phyloP scores from a whole-genome alignment of 2,329 filamentous ascomycete species.

The Neospermospora avenae region DNA sequence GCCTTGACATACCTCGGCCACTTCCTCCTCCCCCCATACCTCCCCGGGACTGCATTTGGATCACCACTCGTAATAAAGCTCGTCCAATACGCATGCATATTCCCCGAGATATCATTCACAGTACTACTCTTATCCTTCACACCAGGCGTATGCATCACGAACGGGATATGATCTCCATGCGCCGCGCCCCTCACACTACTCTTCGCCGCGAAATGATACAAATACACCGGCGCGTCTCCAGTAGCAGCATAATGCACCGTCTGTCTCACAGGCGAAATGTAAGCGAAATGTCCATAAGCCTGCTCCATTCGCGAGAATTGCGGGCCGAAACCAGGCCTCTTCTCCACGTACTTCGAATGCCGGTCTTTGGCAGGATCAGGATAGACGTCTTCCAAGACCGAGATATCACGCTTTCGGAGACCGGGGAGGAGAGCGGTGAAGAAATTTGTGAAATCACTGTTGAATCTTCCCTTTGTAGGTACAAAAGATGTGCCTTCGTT shows the following conservation, averaged over 20 bases:
- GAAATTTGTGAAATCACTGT: constrained; percentile 55
- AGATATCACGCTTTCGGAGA: constrained; percentile 50
- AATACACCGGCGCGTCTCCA: constrained; percentile 41
- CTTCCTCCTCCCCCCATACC: constrained; percentile 14
- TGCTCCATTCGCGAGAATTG: constrained; percentile 58
- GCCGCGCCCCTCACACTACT: constrained; percentile 34
- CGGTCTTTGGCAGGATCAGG: constrained; percentile 50
- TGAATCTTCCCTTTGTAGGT: constrained; percentile 44
- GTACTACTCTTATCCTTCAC: constrained; percentile 10
- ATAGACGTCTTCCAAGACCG: constrained; percentile 56
- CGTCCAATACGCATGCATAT: constrained; percentile 35
- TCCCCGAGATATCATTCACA: constrained; percentile 21
- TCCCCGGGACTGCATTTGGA: constrained; percentile 30
- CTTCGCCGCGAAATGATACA: constrained; percentile 59
- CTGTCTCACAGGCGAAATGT: constrained; percentile 61
- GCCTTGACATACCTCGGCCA: constrained; percentile 26
- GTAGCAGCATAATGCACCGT: constrained; percentile 46
- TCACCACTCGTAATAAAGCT: constrained; percentile 34
- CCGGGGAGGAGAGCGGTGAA: constrained; percentile 60
- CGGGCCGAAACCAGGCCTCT: constrained; percentile 41
- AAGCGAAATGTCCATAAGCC: constrained; percentile 62
- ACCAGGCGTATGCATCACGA: constrained; percentile 41
- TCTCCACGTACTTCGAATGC: constrained; percentile 41
- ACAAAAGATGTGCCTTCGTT: constrained; percentile 68
- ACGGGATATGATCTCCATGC: constrained; percentile 44